A percentile compares a stretch with the other conserved stretches of the same genome.
Evolutionary conservation across 2,329 filamentous ascomycete species (phyloP).

Genomic region (Fusarium sp.): DNA sequence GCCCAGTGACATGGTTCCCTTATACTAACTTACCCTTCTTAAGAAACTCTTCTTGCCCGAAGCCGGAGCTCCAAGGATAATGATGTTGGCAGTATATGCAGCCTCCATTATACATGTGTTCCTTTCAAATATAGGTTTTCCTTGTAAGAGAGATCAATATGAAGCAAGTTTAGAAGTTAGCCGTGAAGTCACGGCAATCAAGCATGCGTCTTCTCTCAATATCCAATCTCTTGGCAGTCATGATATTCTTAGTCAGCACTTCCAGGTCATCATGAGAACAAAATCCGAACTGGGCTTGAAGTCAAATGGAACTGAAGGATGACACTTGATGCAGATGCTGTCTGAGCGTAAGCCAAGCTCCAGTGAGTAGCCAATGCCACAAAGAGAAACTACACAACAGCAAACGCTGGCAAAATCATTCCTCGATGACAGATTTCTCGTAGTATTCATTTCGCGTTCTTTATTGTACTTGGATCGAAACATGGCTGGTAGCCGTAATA

Average conservation of each 20-base stretch:
- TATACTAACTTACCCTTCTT: conserved; percentile 32
- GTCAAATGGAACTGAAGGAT: not conserved
- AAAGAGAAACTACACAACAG: no score
- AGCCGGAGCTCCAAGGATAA: conserved; percentile 32
- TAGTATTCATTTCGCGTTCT: not conserved
- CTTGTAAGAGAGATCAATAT: not conserved
- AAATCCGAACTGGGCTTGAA: not conserved
- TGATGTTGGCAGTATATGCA: conserved; percentile 31
- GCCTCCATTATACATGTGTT: conserved; percentile 13
- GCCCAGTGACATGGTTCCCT: no score
- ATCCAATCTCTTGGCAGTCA: conserved; percentile 28
- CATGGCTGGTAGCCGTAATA: not conserved
- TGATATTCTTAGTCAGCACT: conserved; percentile 40
- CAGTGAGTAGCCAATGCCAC: no score
- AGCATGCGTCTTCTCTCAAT: conserved; percentile 23
- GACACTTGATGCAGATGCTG: not conserved
- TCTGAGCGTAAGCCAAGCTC: not conserved
- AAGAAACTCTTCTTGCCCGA: conserved; percentile 42
- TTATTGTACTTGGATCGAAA: not conserved
- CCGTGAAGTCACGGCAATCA: not conserved
- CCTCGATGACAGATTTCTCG: not conserved
- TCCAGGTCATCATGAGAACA: conserved; percentile 20
- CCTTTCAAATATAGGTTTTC: not conserved
- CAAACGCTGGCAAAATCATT: not conserved
- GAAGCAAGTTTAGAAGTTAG: not conserved